Conservation (phyloP, 2,329 filamentous ascomycete species). For the Boeremia exigua region DNA sequence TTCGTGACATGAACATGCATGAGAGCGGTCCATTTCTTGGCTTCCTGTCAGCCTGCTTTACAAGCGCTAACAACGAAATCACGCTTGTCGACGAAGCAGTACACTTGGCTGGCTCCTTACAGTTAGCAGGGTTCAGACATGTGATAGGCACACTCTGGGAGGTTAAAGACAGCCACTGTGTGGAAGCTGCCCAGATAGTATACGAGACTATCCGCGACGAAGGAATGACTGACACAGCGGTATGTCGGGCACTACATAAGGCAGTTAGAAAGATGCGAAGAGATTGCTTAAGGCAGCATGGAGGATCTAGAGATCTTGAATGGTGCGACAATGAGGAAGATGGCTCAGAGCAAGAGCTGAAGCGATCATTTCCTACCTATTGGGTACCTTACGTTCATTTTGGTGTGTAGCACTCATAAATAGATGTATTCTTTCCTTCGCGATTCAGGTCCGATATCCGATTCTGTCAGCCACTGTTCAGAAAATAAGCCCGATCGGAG, state of each 20-base stretch:
- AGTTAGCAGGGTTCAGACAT: conserved; percentile 33
- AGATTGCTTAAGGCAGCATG: too few relatives aligned
- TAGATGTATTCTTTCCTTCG: too few relatives aligned
- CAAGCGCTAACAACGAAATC: not conserved
- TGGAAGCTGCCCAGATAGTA: conserved; percentile 37
- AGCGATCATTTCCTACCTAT: too few relatives aligned
- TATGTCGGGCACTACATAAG: conserved; percentile 12
- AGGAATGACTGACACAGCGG: conserved; percentile 11
- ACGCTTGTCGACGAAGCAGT: conserved; percentile 47
- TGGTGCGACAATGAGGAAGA: too few relatives aligned
- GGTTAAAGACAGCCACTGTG: conserved; percentile 43
- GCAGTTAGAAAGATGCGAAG: too few relatives aligned
- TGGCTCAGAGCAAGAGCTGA: too few relatives aligned
- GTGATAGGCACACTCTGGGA: conserved; percentile 54
- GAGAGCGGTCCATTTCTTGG: not conserved
- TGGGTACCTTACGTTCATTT: too few relatives aligned
- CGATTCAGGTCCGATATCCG: too few relatives aligned
- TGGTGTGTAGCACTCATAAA: too few relatives aligned
- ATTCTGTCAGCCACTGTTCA: too few relatives aligned
- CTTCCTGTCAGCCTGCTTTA: not conserved
- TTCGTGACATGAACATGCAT: not conserved
- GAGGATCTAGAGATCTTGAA: too few relatives aligned
- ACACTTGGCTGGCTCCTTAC: conserved; percentile 48
- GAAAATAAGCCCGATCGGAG: too few relatives aligned
- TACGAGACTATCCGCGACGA: conserved; percentile 29